These are phyloP conservation scores for Chaetoceros tenuissimus DNA, from an alignment of 108 stramenopile genomes.

Conservation along the genomic window DNA sequence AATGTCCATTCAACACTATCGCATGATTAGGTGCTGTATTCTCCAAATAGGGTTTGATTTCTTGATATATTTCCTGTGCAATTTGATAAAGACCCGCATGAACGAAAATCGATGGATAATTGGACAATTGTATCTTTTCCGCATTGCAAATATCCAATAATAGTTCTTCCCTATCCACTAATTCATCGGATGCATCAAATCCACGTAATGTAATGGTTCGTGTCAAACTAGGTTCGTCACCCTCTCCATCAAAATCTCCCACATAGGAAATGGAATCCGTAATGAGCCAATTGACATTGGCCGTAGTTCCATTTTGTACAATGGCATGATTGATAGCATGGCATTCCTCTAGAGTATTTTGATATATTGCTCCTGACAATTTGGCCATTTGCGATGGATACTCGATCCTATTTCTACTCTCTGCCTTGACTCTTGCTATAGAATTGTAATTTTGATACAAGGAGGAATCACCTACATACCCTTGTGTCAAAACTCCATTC, in stretches of 20 bases:
- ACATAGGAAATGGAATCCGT: conserved; percentile 46
- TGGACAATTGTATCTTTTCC: conserved; percentile 23
- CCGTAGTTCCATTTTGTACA: conserved; percentile 62
- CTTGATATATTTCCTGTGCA: conserved; percentile 49
- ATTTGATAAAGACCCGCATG: conserved; percentile 61
- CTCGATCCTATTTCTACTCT: no score
- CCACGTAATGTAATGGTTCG: conserved; percentile 76
- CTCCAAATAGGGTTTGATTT: conserved; percentile 53
- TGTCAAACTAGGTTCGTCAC: conserved; percentile 19
- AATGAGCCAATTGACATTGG: conserved; percentile 73
- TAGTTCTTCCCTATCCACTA: conserved; percentile 60
- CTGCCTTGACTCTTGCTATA: conserved; percentile 25
- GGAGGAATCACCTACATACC: no score
- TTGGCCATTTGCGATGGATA: no score
- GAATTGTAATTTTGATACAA: conserved; percentile 9
- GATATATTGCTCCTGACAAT: conserved; percentile 68
- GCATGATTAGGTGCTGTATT: conserved; percentile 46
- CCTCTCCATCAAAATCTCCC: conserved; percentile 16
- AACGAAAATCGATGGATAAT: conserved; percentile 18
- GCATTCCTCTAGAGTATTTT: conserved; percentile 20
- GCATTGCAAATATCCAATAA: conserved; percentile 57
- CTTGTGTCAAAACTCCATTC: conserved; percentile 43
- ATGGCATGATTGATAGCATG: conserved; percentile 37
- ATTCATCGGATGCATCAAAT: conserved; percentile 82
- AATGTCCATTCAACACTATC: conserved; percentile 73